Base-by-base conservation (phyloP, 1,284 basidiomycete species). In the Chalciporus sp. region DNA sequence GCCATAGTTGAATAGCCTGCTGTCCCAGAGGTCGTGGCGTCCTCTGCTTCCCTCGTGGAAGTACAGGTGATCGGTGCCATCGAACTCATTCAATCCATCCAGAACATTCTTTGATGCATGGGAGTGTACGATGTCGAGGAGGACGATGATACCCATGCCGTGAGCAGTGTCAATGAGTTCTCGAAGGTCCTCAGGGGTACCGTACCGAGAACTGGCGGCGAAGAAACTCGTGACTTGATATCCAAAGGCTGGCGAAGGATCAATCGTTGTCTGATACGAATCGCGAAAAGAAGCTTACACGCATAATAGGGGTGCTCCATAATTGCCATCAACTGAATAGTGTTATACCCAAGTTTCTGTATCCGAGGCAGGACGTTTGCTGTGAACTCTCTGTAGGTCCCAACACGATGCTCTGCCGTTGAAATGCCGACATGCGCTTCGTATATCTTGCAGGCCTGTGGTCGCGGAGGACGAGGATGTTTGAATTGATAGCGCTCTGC, bases 301-400 rank as follows among this genome's bases (percentile, higher is more conserved):
- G 96, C 96, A 74, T 99, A 99, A 74, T 99, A 99, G 4, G 95
- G 92, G 65, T 99, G 96, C 70, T 98, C 95, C 92, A 98, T 95
- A 61, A 98, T 80, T 7, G 92, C 95, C 95, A 97, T 97, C 65
- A 98, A 83, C 72, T 99, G 96, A 58, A 99, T 97, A 46, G 88
- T 86, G 69, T 99, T 99, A 76, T 99, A 99, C 4, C 95, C 97
- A 20, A 98, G 80, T 53, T 85, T 84, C 68, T 88, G 88, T 72
- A 99, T 98, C 56, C 94, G 82, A 33, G 92, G 93, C 8, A 99
- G 80, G 42, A 92, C 76, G 67, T 97, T 84, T 42, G 74, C 71
- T 31, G 94, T 95, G 63, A 99, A 99, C 74, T 98, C 96, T 70
- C 91, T 94, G 81, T 98, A 99, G 1, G 92, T 94, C 4, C 94